Evolutionary conservation across 192 early-diverging fungal species (phyloP), one percentile per base, ranked within the genome.

Genomic region (Backusella luteola): DNA sequence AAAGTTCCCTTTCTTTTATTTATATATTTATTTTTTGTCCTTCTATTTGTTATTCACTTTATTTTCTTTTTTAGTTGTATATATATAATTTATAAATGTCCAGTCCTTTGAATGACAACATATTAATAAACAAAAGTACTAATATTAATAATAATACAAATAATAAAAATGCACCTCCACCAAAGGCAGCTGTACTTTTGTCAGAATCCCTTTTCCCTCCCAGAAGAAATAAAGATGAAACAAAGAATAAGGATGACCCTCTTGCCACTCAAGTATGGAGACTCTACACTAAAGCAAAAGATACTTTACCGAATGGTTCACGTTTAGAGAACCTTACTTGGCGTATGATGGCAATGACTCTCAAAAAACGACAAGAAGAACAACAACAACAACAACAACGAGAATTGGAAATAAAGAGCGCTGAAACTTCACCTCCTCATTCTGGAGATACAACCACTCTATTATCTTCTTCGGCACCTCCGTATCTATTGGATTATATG

Each of bases 251-350:
- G 66, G 83, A 90, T 53, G 87, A 90, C 66, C 85, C 87, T 39
- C 73, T 88, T 19, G 87, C 84, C 8, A 88, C 87, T 68, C 83
- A 92, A 44, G 79, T 91, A 15, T 96, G 95, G 95, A 82, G 87
- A 73, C 77, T 96, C 53, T 94, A 87, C 73, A 91, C 93, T n/a
- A 94, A 94, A 82, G 92, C 93, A 23, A 94, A 94, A 82, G 89
- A 92, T 66, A 90, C 90, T 1, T 77, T 96, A 44, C 92, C 92
- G 2, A 88, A 94, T 66, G 95, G 94, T 41, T 87, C 87, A 21
- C 84, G 95, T 34, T 83, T 95, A 11, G 95, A 96, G 77, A 96
- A 96, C 83, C 76, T 94, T 73, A 89, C 92, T 9, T 96, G 95
- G 95, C 84, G 95, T 32, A 88, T 94, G 81, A 93, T 95, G 92